These are phyloP conservation scores for Neoboletus magnificus DNA, from an alignment of 768 basidiomycete genomes.

Conservation along the genomic window DNA sequence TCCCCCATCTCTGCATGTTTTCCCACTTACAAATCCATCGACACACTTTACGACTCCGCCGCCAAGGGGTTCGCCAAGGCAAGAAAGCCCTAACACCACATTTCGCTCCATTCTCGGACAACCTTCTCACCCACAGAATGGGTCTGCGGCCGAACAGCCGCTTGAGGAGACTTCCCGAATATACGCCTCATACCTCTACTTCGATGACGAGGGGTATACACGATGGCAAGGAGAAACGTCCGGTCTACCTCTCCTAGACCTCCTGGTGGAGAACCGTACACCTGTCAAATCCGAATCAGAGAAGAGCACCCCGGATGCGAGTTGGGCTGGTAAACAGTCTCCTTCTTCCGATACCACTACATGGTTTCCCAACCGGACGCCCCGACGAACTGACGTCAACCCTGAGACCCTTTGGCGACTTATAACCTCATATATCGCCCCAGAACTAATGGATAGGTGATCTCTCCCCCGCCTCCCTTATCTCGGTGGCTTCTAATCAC, in stretches of 20 bases:
- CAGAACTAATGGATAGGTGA: slow-evolving; percentile 92
- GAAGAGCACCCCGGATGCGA: slow-evolving; percentile 22
- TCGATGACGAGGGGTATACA: slow-evolving; percentile 84
- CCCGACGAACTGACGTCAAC: slow-evolving; percentile 72
- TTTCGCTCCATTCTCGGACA: slow-evolving; percentile 41
- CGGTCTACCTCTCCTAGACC: slow-evolving; percentile 82
- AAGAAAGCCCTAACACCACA: slow-evolving; percentile 42
- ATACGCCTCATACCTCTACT: slow-evolving; percentile 78
- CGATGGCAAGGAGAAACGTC: slow-evolving; percentile 93
- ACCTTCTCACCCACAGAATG: slow-evolving; percentile 27
- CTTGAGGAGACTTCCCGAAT: slow-evolving; percentile 60
- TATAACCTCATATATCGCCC: slow-evolving; percentile 81
- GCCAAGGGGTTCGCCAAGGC: slow-evolving; percentile 41
- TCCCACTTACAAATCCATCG: slow-evolving; percentile 78
- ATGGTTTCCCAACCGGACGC: slow-evolving; percentile 85
- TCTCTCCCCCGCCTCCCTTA: slow-evolving; percentile 23
- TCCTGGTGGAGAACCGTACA: slow-evolving; percentile 70
- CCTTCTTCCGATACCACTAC: slow-evolving; percentile 39
- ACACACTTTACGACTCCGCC: slow-evolving; percentile 63
- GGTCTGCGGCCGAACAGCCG: slow-evolving; percentile 39
- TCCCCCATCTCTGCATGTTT: slow-evolving; percentile 74
- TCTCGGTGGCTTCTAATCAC: slow-evolving; percentile 11
- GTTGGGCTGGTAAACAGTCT: slow-evolving; percentile 31
- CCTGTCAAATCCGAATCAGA: slow-evolving; percentile 36
- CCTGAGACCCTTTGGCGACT: slow-evolving; percentile 86